Base-by-base conservation (phyloP, 306 rosid species). In the Rosa persica region DNA sequence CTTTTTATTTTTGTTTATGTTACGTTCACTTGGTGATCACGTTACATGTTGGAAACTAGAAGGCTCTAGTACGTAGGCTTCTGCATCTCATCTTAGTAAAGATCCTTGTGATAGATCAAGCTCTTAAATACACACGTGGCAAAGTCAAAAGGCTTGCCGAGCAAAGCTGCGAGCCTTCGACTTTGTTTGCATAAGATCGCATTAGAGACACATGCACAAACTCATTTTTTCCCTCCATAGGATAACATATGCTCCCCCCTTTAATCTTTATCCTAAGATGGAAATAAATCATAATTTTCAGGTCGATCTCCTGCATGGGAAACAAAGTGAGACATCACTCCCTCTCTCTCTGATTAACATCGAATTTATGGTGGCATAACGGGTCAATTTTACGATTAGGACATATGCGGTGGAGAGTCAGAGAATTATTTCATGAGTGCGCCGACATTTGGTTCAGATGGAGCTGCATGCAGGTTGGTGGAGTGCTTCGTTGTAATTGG, bases 141-240 rank as follows among this genome's bases (percentile, higher is more conserved):
- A 84, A 86, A 86, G 88, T 83, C 89, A 70, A 78, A 79, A 83
- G 78, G 34, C 68, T 74, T 65, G 83, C 81, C 80, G 13, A 79
- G 79, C 81, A 76, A 71, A 82, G 64, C 17, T 64, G 67, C 61
- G 1, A 27, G 30, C 30, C 30, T 27, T 0, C 30, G 81, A 78
- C 82, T 83, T 67, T 30, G 74, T 54, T 54, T 54, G 65, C 73
- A 38, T 5, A 4, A 8, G 25, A 36, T 66, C n/a, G 47, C 15
- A 66, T 38, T 46, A 30, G 47, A 66, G 11, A 30, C 68, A 62
- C 68, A 62, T 38, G 70, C 44, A 17, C 38, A n/a, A 30, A 8
- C 68, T 62, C 68, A 62, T 62, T 36, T 23, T 12, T 62, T 54
- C 25, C 19, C 8, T 22, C 2, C 34, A 57, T 1, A 54, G 25